Conservation (phyloP, 306 rosid species). For the Malus sylvestris region DNA sequence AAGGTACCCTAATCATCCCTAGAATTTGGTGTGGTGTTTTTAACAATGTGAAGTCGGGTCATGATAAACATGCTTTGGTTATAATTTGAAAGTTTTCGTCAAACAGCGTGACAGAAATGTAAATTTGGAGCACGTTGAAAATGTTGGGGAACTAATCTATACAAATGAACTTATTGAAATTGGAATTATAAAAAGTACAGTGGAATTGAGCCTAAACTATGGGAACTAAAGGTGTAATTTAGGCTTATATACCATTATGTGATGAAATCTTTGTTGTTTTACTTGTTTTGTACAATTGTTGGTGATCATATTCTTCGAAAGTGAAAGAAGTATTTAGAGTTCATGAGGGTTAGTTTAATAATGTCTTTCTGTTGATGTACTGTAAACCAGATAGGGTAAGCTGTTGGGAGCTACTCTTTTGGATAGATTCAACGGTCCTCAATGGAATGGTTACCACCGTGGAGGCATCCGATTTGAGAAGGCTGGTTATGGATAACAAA, state of each 20-base stretch:
- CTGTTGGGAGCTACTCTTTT: constrained; percentile 68
- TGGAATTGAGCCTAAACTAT: background rate
- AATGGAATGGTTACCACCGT: constrained; percentile 37
- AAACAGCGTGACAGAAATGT: background rate
- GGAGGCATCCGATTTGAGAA: constrained; percentile 67
- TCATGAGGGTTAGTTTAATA: constrained; percentile 7
- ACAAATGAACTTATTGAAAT: background rate
- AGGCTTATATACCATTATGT: background rate
- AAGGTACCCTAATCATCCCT: constrained; percentile 2
- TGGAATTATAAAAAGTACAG: background rate
- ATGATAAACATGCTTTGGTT: background rate
- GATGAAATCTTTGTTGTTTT: background rate
- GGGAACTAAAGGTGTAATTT: background rate
- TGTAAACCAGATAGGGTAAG: constrained; percentile 48
- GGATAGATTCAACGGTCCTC: constrained; percentile 78
- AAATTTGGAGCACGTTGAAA: background rate
- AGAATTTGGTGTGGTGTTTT: background rate
- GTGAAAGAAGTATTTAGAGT: background rate
- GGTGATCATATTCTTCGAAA: background rate
- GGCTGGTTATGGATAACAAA: constrained; percentile 51
- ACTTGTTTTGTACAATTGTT: background rate
- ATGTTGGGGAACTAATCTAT: background rate
- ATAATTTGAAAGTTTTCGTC: background rate
- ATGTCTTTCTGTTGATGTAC: constrained; percentile 21
- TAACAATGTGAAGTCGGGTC: background rate